A percentile compares a stretch with the other conserved stretches of the same genome.
These are phyloP conservation scores for Iodosphaeria phyllophila DNA, from an alignment of 2,329 filamentous ascomycete species.

Conservation along the genomic window DNA sequence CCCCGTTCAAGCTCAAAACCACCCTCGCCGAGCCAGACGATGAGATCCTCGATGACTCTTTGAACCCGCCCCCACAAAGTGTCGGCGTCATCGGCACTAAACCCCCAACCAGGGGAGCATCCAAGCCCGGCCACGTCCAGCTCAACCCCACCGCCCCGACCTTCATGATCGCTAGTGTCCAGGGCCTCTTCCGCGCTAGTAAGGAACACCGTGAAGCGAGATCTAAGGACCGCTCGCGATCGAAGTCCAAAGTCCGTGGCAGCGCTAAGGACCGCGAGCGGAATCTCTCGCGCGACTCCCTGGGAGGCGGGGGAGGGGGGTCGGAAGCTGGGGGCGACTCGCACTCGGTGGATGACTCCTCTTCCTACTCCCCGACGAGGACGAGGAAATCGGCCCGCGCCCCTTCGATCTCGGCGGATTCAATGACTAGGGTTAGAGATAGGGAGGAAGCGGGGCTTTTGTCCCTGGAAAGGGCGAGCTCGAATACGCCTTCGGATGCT, in stretches of 20 bases:
- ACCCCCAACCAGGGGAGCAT: conserved; percentile 30
- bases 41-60: conserved; percentile 41
- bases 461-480: conserved; percentile 32
- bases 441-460: conserved; percentile 42
- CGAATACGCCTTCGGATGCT: conserved; percentile 37
- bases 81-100: conserved; percentile 66
- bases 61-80: conserved; percentile 32
- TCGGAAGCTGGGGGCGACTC: conserved; percentile 16
- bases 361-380: conserved; percentile 28
- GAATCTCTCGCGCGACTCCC: too few relatives aligned
- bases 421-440: conserved; percentile 38
- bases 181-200: conserved; percentile 35
- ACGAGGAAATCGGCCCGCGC: too few relatives aligned
- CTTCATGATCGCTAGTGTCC: conserved; percentile 42
- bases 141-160: conserved; percentile 81
- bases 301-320: too few relatives aligned
- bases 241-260: too few relatives aligned
- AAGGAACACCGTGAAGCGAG: conserved; percentile 19
- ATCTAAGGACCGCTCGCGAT: conserved; percentile 21
- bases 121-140: conserved; percentile 37
- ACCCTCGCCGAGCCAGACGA: conserved; percentile 45
- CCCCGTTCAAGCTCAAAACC: conserved; percentile 42
- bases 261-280: too few relatives aligned
- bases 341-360: conserved; percentile 26
- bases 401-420: conserved; percentile 34